Percentiles rank a stretch among this genome's conserved stretches.
Conservation (phyloP, 108 stramenopile genomes). For the Craspedostauros australis region DNA sequence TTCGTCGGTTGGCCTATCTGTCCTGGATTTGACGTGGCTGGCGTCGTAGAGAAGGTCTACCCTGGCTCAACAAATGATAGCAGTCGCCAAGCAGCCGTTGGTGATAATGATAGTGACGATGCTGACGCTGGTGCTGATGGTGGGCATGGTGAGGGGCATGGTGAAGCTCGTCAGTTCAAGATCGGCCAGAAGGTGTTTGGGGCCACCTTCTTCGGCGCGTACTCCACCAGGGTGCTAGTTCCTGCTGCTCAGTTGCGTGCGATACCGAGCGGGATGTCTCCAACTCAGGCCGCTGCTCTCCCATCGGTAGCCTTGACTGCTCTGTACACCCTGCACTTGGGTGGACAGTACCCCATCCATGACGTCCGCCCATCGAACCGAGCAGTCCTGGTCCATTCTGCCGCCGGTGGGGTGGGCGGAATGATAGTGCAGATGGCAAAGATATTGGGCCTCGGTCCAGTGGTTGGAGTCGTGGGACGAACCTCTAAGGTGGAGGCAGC, state of each 20-base stretch:
- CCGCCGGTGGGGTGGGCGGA: conserved; percentile 82
- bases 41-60: conserved; percentile 43
- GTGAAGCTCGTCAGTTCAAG: conserved; percentile 15
- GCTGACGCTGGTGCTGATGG: not conserved
- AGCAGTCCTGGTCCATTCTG: conserved; percentile 81
- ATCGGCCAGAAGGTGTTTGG: conserved; percentile 80
- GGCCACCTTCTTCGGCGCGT: conserved; percentile 82
- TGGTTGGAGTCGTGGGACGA: conserved; percentile 82
- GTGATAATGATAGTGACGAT: not conserved
- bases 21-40: conserved; percentile 86
- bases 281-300: conserved; percentile 61
- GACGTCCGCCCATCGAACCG: conserved; percentile 35
- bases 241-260: conserved; percentile 67
- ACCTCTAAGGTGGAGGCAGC: conserved; percentile 68
- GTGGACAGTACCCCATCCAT: conserved; percentile 48
- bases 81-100: no score
- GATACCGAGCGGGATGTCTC: conserved; percentile 42
- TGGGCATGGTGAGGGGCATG: not conserved
- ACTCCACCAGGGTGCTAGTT: conserved; percentile 60
- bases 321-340: conserved; percentile 69
- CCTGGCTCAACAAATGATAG: not conserved
- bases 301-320: conserved; percentile 85
- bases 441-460: conserved; percentile 50
- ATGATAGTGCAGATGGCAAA: conserved; percentile 87
- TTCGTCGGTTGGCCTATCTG: conserved; percentile 89